Base-by-base conservation (phyloP, 2,329 filamentous ascomycete genomes). In the Sordariomycetes sp. region DNA sequence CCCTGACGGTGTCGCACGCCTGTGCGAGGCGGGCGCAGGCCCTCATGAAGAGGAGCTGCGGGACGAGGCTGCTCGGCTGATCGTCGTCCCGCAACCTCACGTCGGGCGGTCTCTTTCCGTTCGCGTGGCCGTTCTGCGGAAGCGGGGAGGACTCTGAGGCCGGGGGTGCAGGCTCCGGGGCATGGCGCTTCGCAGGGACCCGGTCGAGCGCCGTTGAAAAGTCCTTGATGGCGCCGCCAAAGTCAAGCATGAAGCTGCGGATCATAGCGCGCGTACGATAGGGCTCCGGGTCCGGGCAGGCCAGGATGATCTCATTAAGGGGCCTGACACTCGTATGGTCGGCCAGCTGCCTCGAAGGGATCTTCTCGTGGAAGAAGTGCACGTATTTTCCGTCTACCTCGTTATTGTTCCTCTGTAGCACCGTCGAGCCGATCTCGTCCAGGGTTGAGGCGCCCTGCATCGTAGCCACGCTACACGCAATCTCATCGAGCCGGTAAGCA, bases 321-420 rank as follows among this genome's bases (percentile, higher is more conserved):
- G 84, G 78, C 57, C 81, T 74, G 59, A 92, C 71, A 61, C 82
- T 86, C 10, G 88, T 92, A 64, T 80, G 85, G 65, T 89, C 82
- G 40, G 85, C 87, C 68, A 94, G 75, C 68, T 87, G 84, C 50
- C 87, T 76, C 48, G 84, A 88, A 1, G 89, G 87, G 28, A 94
- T 92, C 79, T 93, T 94, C 72, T 95, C 89, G 71, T 93, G 89
- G 70, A 95, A 95, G 73, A 93, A 94, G 68, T 94, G 88, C n/a
- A 94, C 90, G 68, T 94, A 94, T 70, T 87, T 88, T 32, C 89
- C 90, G 66, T 94, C 88, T 51, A 77, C 71, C 66, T 91, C 85
- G 55, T 78, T 69, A n/a, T 82, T 77, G 60, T 82, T 85, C 61
- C 88, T 79, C 68, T 88, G 83, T 61, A 94, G 72, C 35, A 95